phyloP scores from a whole-genome alignment of 169 alveolate genomes.

The Theileria annulata region DNA sequence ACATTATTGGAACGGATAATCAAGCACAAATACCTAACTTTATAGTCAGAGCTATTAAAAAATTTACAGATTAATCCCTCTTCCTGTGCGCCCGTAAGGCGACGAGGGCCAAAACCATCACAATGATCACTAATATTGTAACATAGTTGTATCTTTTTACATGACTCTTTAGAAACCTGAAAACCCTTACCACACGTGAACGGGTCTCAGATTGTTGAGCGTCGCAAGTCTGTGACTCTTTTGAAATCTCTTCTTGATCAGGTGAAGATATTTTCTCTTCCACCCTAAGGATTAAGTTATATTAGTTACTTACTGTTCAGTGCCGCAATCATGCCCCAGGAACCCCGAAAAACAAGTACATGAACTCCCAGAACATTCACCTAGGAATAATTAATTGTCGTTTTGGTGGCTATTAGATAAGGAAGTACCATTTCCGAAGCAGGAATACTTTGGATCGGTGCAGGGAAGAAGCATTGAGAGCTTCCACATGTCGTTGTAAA shows the following conservation, averaged over 20 bases:
- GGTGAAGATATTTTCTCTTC: constrained; percentile 6
- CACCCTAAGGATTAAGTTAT: background rate
- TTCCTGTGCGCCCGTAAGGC: constrained; percentile 11
- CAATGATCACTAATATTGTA: background rate
- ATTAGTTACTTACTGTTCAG: background rate
- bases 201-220: constrained; percentile 5
- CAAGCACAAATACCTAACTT: constrained; percentile 10
- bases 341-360: constrained; percentile 37
- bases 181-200: constrained; percentile 5
- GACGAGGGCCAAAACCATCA: background rate
- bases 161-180: background rate
- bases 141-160: constrained; percentile 8
- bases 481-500: constrained; percentile 51
- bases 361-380: constrained; percentile 29
- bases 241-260: background rate
- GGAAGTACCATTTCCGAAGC: constrained; percentile 56
- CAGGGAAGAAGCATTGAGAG: constrained; percentile 43
- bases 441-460: constrained; percentile 54
- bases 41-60: constrained; percentile 2
- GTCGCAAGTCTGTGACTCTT: constrained; percentile 12
- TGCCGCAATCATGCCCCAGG: constrained; percentile 56
- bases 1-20: background rate
- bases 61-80: constrained; percentile 11
- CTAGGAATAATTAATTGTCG: background rate
- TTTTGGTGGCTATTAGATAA: background rate